Evolutionary conservation across 768 basidiomycete genomes (phyloP).

Genomic region (Mycena albidolilacea): DNA sequence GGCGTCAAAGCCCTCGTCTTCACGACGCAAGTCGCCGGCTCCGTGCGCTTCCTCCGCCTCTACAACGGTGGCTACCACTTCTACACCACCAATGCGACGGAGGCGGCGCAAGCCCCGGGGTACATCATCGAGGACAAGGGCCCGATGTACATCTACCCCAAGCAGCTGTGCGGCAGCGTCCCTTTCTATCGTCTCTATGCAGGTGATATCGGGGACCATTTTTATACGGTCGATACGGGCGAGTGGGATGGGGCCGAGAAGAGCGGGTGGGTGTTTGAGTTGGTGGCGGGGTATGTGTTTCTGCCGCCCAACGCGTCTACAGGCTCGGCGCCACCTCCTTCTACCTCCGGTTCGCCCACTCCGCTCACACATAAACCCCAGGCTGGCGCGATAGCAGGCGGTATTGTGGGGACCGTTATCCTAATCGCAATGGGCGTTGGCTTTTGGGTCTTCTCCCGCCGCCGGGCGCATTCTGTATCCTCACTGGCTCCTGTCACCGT

Average conservation of each 20-base stretch:
- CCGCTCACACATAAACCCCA: too few relatives aligned
- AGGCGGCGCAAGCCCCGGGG: background rate
- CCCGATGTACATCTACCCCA: conserved; percentile 18
- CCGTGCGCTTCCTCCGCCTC: conserved; percentile 24
- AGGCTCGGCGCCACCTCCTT: background rate
- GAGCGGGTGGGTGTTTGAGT: conserved; percentile 23
- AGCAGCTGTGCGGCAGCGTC: conserved; percentile 1
- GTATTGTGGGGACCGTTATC: too few relatives aligned
- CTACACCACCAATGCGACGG: conserved; percentile 28
- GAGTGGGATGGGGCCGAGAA: conserved; percentile 17
- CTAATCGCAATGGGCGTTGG: too few relatives aligned
- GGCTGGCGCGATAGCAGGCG: too few relatives aligned
- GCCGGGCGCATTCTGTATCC: too few relatives aligned
- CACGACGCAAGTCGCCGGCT: conserved; percentile 20
- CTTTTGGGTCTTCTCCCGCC: too few relatives aligned
- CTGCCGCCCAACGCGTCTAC: background rate
- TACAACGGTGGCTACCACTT: conserved; percentile 28
- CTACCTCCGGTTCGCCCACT: too few relatives aligned
- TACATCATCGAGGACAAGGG: conserved; percentile 6
- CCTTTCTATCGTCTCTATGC: background rate
- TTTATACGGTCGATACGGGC: conserved; percentile 17
- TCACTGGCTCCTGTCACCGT: too few relatives aligned
- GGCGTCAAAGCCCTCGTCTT: conserved; percentile 18
- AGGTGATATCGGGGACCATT: conserved; percentile 23
- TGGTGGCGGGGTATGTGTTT: conserved; percentile 28